Evolutionary conservation across 257 asterid genomes (phyloP).

Genomic region (Penstemon barbatus): DNA sequence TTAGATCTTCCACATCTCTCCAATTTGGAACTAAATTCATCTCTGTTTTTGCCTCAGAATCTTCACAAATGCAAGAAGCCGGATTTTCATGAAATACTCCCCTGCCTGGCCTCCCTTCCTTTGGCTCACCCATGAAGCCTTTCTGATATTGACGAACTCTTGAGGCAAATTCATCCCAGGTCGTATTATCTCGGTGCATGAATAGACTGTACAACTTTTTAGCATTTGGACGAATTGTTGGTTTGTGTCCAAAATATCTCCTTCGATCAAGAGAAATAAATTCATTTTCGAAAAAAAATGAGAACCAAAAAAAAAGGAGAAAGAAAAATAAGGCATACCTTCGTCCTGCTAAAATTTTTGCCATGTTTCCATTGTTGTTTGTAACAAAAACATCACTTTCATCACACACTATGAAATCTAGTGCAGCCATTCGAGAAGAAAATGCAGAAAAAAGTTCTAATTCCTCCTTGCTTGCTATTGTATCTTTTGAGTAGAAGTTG

Average conservation of each 20-base stretch:
- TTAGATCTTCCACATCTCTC: slow-evolving; percentile 44
- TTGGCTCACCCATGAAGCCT: slow-evolving; percentile 96
- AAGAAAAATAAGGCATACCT: slow-evolving; percentile 46
- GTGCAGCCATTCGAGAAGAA: slow-evolving; percentile 97
- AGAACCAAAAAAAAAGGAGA: slow-evolving; percentile 12
- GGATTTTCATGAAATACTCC: slow-evolving; percentile 97
- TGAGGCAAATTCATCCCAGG: slow-evolving; percentile 73
- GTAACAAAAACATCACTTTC: slow-evolving; percentile 95
- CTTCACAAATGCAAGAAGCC: slow-evolving; percentile 84
- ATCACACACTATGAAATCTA: slow-evolving; percentile 90
- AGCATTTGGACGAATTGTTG: slow-evolving; percentile 94
- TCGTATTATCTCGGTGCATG: slow-evolving; percentile 61
- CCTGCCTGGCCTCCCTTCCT: slow-evolving; percentile 88
- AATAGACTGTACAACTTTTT: slow-evolving; percentile 71
- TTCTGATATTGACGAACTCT: slow-evolving; percentile 56
- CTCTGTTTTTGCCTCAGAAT: slow-evolving; percentile 51
- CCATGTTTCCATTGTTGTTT: slow-evolving; percentile 99
- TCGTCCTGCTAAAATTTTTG: slow-evolving; percentile 91
- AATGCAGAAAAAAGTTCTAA: slow-evolving; percentile 70
- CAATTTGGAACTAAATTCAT: slow-evolving; percentile 34
- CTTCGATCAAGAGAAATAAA: slow-evolving; percentile 43
- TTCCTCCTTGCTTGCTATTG: slow-evolving; percentile 67
- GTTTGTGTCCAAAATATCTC: slow-evolving; percentile 98
- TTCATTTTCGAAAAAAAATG: neutral
- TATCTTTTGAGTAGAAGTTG: slow-evolving; percentile 85